phyloP scores from a whole-genome alignment of 192 early-diverging fungal species.

The Entomortierella chlamydospora region DNA sequence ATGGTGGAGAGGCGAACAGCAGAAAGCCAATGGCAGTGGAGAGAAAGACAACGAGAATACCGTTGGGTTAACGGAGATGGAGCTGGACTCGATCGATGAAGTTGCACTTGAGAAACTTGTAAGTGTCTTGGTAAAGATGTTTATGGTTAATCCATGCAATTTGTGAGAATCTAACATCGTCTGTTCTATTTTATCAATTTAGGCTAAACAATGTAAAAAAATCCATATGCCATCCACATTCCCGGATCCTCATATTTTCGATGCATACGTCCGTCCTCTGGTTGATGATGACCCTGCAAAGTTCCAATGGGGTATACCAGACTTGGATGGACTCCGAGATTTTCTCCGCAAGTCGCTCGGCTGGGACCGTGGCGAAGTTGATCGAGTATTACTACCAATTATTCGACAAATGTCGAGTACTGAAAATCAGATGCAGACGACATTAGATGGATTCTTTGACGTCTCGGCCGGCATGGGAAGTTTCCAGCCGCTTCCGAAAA shows the following conservation, averaged over 20 bases:
- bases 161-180: neutral
- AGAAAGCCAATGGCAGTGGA: constrained; percentile 13
- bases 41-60: constrained; percentile 13
- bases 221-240: constrained; percentile 81
- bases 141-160: too few species aligned
- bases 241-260: constrained; percentile 79
- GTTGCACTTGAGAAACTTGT: constrained; percentile 58
- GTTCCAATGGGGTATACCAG: constrained; percentile 81
- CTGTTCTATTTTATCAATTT: constrained; percentile 2
- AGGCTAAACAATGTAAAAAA: constrained; percentile 72
- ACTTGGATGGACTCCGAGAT: constrained; percentile 72
- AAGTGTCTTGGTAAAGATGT: too few species aligned
- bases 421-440: constrained; percentile 45
- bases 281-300: constrained; percentile 71
- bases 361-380: constrained; percentile 75
- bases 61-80: constrained; percentile 11
- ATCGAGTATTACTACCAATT: constrained; percentile 78
- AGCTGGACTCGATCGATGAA: constrained; percentile 55
- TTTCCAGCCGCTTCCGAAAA: constrained; percentile 18
- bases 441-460: constrained; percentile 55
- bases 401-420: constrained; percentile 64
- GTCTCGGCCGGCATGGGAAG: constrained; percentile 26
- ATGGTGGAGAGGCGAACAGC: constrained; percentile 68
- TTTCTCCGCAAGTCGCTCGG: constrained; percentile 71
- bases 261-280: constrained; percentile 84